Percentiles rank a stretch among this genome's conserved stretches.
phyloP scores from a whole-genome alignment of 805 yeast species.

The Torulaspora delbrueckii region DNA sequence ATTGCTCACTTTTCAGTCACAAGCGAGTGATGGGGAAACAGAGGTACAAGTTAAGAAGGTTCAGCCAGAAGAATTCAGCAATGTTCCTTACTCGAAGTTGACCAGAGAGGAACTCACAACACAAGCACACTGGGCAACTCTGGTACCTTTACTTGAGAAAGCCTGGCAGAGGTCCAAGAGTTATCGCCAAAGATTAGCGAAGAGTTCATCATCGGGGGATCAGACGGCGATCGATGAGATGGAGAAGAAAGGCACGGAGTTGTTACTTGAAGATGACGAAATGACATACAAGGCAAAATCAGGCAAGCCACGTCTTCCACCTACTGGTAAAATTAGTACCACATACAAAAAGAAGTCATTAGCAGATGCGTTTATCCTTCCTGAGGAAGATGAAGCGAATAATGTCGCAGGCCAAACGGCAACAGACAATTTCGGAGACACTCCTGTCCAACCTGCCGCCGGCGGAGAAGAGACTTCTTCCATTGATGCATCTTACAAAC shows the following conservation, averaged over 20 bases:
- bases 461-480: not conserved
- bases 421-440: not conserved
- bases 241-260: slow-evolving; percentile 35
- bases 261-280: slow-evolving; percentile 75
- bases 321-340: slow-evolving; percentile 76
- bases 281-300: slow-evolving; percentile 69
- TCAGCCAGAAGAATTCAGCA: slow-evolving; percentile 63
- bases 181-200: slow-evolving; percentile 42
- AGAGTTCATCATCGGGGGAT: slow-evolving; percentile 32
- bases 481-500: not conserved
- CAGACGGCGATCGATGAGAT: slow-evolving; percentile 27
- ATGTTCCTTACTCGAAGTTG: slow-evolving; percentile 49
- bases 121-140: slow-evolving; percentile 46
- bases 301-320: slow-evolving; percentile 78
- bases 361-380: slow-evolving; percentile 50
- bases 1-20: slow-evolving; percentile 50
- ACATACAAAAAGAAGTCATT: slow-evolving; percentile 64
- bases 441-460: not conserved
- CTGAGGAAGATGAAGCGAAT: slow-evolving; percentile 28
- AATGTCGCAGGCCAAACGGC: not conserved
- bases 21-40: slow-evolving; percentile 65
- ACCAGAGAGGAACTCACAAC: slow-evolving; percentile 46
- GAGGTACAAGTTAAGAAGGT: slow-evolving; percentile 46
- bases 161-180: slow-evolving; percentile 41
- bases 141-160: slow-evolving; percentile 51